These are phyloP conservation scores for Polytrichum commune DNA, from an alignment of 225 moss, liverwort and hornwort genomes.

Conservation along the genomic window DNA sequence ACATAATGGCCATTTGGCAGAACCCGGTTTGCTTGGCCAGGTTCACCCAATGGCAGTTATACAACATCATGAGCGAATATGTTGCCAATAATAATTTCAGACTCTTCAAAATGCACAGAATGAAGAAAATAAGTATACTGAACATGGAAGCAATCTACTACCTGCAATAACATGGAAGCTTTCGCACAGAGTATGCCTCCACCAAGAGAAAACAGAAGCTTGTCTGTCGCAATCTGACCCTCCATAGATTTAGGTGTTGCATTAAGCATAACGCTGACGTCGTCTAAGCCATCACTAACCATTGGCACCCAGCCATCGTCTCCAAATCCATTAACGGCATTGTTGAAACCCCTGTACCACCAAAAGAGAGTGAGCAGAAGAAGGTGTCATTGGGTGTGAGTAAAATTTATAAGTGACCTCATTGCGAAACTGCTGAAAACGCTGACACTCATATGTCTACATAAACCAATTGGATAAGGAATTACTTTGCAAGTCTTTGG, in stretches of 20 bases:
- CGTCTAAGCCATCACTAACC: slow-evolving; percentile 86
- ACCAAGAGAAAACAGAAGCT: slow-evolving; percentile 80
- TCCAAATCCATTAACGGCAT: slow-evolving; percentile 89
- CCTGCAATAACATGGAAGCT: slow-evolving; percentile 96
- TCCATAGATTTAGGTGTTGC: slow-evolving; percentile 75
- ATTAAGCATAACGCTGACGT: slow-evolving; percentile 88
- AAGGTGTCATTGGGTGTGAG: too few species aligned
- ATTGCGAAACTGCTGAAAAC: too few species aligned
- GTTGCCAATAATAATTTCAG: too few species aligned
- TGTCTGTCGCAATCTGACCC: slow-evolving; percentile 66
- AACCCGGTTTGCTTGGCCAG: too few species aligned
- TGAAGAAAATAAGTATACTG: not conserved
- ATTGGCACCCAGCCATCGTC: slow-evolving; percentile 90
- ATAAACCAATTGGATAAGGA: not conserved
- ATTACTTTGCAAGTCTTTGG: slow-evolving; percentile 89
- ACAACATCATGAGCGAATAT: too few species aligned
- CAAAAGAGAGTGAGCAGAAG: not conserved
- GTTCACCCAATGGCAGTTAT: not conserved
- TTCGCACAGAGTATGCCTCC: slow-evolving; percentile 96
- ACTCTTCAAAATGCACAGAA: too few species aligned
- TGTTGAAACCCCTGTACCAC: slow-evolving; percentile 81
- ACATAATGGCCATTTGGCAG: too few species aligned
- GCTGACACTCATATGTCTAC: too few species aligned
- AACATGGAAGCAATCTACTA: slow-evolving; percentile 15
- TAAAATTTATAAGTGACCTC: too few species aligned